Base-by-base conservation (phyloP, 2,329 filamentous ascomycete species). In the Aspergillus ochraceoroseus region DNA sequence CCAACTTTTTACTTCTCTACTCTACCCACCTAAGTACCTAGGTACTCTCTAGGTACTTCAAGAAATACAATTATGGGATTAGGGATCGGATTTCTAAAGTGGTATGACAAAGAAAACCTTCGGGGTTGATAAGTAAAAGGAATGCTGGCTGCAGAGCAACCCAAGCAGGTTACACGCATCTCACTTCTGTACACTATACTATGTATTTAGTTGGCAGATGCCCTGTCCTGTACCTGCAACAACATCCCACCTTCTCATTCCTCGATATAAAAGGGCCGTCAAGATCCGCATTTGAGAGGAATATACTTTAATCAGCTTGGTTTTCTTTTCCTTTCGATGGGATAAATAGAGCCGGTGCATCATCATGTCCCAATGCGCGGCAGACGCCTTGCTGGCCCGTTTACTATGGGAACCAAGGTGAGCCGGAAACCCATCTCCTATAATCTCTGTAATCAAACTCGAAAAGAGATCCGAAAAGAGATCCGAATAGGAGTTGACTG, bases 341-440 rank as follows among this genome's bases (percentile, higher is more conserved):
- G 12, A 19, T 15, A n/a, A n/a, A n/a, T n/a, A n/a, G n/a, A n/a
- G n/a, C n/a, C n/a, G n/a, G n/a, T n/a, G n/a, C n/a, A n/a, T n/a
- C n/a, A n/a, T n/a, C 30, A 54, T 55, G 52, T 38, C 53, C 31
- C 39, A 35, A 36, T 33, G 41, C 30, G 48, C 43, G 14, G 40
- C 53, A 7, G 51, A 50, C 32, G 44, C 47, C 26, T 48, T 58
- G 23, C 38, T 63, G 36, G 55, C 57, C 20, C 52, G 58, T 34
- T 45, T 63, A 15, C 47, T 52, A 25, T 63, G 59, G 58, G 59
- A 62, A 46, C 55, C 57, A 19, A 56, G 52, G 60, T 63, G 17
- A 51, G 59, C 59, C n/a, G n/a, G n/a, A n/a, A n/a, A n/a, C n/a
- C n/a, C n/a, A n/a, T n/a, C n/a, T n/a, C n/a, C n/a, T n/a, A n/a